Conservation (phyloP, 176 grass and related monocot species). For the Aegilops sharonensis region DNA sequence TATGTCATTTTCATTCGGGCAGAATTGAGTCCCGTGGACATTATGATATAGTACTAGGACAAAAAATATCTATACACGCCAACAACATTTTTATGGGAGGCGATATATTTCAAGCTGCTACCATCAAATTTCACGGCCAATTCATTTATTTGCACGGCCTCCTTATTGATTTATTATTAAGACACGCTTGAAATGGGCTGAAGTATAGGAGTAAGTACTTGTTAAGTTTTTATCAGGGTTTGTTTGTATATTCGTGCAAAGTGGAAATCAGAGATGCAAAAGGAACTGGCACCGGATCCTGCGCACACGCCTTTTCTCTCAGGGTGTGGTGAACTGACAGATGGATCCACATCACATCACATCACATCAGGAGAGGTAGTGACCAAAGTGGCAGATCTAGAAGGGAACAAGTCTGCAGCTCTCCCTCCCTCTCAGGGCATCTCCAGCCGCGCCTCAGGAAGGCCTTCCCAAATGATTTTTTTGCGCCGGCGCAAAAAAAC, state of each 20-base stretch:
- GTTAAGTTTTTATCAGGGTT: background rate
- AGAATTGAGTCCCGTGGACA: too few relatives aligned
- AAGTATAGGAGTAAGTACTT: too few relatives aligned
- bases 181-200: background rate
- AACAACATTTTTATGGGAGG: background rate
- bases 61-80: too few relatives aligned
- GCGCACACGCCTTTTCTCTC: background rate
- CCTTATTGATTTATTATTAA: background rate
- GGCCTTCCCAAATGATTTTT: too few relatives aligned
- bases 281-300: background rate
- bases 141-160: background rate
- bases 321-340: constrained; percentile 10
- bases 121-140: background rate
- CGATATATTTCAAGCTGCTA: background rate
- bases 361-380: background rate
- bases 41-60: background rate
- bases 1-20: background rate
- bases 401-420: constrained; percentile 18
- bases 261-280: constrained; percentile 21
- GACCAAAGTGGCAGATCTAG: constrained; percentile 35
- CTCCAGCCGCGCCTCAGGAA: too few relatives aligned
- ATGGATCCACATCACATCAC: constrained; percentile 22
- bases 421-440: background rate
- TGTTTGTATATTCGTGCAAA: background rate
- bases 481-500: too few relatives aligned